Base-by-base conservation (phyloP, 352 stramenopile species). In the Pythium brachiatum region DNA sequence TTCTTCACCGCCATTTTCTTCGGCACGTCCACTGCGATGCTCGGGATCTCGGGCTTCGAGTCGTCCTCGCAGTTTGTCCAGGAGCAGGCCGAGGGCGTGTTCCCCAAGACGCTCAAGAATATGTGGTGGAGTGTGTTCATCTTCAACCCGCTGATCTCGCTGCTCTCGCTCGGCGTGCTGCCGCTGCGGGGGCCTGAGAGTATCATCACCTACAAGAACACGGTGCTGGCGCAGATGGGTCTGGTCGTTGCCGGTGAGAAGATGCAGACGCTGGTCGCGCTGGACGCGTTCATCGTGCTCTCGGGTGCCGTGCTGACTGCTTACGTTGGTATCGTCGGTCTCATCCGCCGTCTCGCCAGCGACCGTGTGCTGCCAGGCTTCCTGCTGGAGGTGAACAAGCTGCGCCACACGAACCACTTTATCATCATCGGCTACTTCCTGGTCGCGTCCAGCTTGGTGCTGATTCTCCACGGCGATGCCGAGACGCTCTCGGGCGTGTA, bases 1-100 rank as follows among this genome's bases (percentile, higher is more conserved):
- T 68, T 94, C 27, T 75, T 91, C 46, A 94, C 86, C n/a, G 89
- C 89, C 3, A 66, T 97, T 34, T 97, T 96, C 69, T 97, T 97
- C 54, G 91, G 91, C 54, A 94, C 89, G 47, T 96, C 84, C 4
- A 92, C 85, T 6, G 93, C 93, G n/a, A 97, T 98, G 89, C 86
- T 98, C 15, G 94, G 94, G 50, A 96, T 98, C 67, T 97, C 87
- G 18, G 94, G 94, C 21, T 98, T 98, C 57, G 94, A 98, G 72
- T 96, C 88, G 5, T 97, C 87, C 43, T 97, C 90, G 23, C 92
- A 98, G 72, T 98, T 98, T 75, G 90, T 98, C 18, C 88, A 98
- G 72, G 91, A 97, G 64, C 92, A 98, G 64, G 90, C 83, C n/a
- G 78, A 94, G n/a, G 92, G 93, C 16, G 93, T 98, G 15, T 98